Base-by-base conservation (phyloP, 2,329 filamentous ascomycete genomes). In the Onygena corvina region DNA sequence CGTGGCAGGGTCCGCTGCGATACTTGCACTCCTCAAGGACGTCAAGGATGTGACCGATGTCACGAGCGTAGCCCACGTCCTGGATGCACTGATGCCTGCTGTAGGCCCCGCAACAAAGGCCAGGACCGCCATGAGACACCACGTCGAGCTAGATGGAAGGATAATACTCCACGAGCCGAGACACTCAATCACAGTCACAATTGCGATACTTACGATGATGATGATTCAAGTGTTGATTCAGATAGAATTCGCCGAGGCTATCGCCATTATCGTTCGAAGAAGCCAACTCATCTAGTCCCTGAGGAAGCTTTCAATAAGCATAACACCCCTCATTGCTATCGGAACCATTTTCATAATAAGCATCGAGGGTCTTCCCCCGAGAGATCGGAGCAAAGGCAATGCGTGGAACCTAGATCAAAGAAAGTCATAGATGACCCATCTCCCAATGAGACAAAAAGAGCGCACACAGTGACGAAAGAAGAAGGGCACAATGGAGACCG, bases 1-100 rank as follows among this genome's bases (percentile, higher is more conserved):
- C 23, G 12, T 16, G 35, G 14, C 42, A 52, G 23, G 46, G n/a
- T n/a, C 11, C 47, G 25, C 47, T 42, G 33, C n/a, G 20, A 40
- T 16, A 5, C 18, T 25, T 38, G 33, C 20, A 16, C 18, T 9
- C 21, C 18, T 7, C 30, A 47, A 4, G 33, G 29, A n/a, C n/a
- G 36, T 7, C 33, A 18, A 5, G 48, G 46, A 38, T 23, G 25
- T 11, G 25, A 7, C 30, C 20, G 4, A 6, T 6, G 30, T 7
- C 20, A 23, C 18, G 12, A 33, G 1, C 4, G 36, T 4, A 25
- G 18, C 4, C 45, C 36, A 40, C 23, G n/a, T 6, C 18, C 42
- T 18, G 16, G 18, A 23, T 14, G 30, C 4, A 4, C n/a, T 9
- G 14, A 8, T n/a, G 14, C 12, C 16, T 21, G 16, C 33, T 4